Base-by-base conservation (phyloP, 2,329 filamentous ascomycete species). In the Thelonectria rubi region DNA sequence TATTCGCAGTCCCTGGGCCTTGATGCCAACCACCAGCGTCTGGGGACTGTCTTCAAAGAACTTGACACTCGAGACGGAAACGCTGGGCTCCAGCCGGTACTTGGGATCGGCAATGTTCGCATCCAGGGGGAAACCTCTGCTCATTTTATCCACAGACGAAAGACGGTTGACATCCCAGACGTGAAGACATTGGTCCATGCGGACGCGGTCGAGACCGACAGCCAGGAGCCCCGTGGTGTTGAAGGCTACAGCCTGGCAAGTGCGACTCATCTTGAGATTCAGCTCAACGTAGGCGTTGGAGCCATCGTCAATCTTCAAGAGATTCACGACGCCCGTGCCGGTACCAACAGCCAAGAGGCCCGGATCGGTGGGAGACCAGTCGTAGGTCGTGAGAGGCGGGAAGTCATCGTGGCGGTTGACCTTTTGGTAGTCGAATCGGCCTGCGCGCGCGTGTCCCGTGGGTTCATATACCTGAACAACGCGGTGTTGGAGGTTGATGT, bases 191-290 rank as follows among this genome's bases (percentile, higher is more conserved):
- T 90, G 87, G 72, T 95, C 92, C 76, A 92, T 93, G 32, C 92
- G 86, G 21, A 94, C 91, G 68, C 91, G 85, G 70, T 95, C 92
- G 53, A 95, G 81, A 1, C 91, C 92, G 26, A 93, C 91, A 10
- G 92, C 92, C 53, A 96, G 80, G 58, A 91, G 82, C 17, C 90
- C 89, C 5, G 82, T 83, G 3, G 86, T 88, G 72, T 88, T 94
- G 78, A 95, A 93, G 3, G 91, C 89, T 42, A 95, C 91, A 1
- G 91, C 91, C 70, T 94, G 92, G 70, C 91, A 94, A 45, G 90
- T 90, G 46, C 92, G 86, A 55, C 91, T 86, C 74, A 93, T 87
- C 74, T 91, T 92, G 48, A 93, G 84, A 18, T 86, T 86, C 62
- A 93, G 86, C 51, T 90, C 87, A 50, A 87, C 73, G 66, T 86